Percentiles rank a stretch among this genome's conserved stretches.
These are phyloP conservation scores for Wickerhamiella australiensis DNA, from an alignment of 805 yeast genomes.

Conservation along the genomic window DNA sequence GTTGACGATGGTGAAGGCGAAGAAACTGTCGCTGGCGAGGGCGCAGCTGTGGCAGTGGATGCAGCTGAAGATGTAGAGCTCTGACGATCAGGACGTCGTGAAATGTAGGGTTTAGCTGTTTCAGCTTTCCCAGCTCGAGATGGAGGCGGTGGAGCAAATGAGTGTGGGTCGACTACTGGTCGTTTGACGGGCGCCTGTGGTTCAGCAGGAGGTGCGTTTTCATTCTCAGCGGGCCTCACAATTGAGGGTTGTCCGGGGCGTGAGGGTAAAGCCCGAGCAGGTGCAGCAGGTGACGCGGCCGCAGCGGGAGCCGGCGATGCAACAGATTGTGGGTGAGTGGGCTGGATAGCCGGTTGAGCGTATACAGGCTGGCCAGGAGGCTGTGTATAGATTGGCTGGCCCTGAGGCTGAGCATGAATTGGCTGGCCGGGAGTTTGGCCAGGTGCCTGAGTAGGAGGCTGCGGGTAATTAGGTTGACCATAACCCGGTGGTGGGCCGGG, in stretches of 20 bases:
- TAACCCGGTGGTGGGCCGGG: too few relatives aligned
- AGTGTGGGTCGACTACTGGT: slow-evolving; percentile 20
- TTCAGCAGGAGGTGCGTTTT: neutral
- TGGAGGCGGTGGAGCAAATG: slow-evolving; percentile 23
- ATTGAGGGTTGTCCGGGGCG: too few relatives aligned
- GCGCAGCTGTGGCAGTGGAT: neutral
- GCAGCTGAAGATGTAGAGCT: neutral
- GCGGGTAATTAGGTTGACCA: too few relatives aligned
- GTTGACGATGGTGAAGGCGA: too few relatives aligned
- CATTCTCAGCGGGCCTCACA: too few relatives aligned
- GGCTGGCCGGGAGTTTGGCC: too few relatives aligned
- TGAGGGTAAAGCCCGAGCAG: too few relatives aligned
- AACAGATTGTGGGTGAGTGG: slow-evolving; percentile 8
- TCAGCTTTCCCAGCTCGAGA: neutral
- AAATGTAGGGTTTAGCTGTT: neutral
- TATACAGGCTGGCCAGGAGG: neutral
- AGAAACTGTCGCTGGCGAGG: neutral
- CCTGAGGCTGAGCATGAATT: too few relatives aligned
- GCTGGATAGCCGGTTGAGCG: neutral
- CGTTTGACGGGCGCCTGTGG: slow-evolving; percentile 12
- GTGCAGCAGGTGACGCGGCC: slow-evolving; percentile 8
- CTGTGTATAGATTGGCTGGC: slow-evolving; percentile 6
- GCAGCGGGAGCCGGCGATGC: slow-evolving; percentile 9
- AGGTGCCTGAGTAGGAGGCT: too few relatives aligned
- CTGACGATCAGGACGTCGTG: neutral